A percentile compares a stretch with the other conserved stretches of the same genome.
Conservation (phyloP, 139 green algal species). For the Edaphochlamys debaryana region DNA sequence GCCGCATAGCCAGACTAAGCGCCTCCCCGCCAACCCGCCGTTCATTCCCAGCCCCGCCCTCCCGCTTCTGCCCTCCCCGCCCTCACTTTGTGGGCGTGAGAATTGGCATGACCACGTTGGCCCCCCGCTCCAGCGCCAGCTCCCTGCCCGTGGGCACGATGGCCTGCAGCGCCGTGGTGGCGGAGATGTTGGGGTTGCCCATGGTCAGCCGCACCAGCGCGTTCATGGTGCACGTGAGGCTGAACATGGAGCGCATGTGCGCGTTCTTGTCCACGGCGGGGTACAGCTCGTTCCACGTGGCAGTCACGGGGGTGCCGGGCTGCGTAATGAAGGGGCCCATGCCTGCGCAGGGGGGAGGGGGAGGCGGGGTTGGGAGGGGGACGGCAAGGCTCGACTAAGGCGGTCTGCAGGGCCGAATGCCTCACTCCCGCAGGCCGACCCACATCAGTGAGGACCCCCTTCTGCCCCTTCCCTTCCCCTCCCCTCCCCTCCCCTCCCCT, state of each 20-base stretch:
- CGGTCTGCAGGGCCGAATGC: no score
- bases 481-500: conserved; percentile 16
- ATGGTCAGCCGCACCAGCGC: conserved; percentile 65
- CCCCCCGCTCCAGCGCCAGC: conserved; percentile 68
- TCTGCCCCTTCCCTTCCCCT: no score
- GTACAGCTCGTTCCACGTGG: conserved; percentile 57
- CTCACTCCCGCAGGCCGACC: no score
- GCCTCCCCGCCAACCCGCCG: background rate
- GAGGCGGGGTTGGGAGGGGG: no score
- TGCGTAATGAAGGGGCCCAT: conserved; percentile 67
- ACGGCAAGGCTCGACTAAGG: no score
- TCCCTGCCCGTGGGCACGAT: conserved; percentile 74
- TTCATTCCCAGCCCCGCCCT: background rate
- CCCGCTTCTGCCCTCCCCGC: background rate
- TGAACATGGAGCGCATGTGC: conserved; percentile 75
- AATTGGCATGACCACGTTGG: conserved; percentile 81
- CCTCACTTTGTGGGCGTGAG: conserved; percentile 72
- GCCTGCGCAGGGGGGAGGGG: conserved; percentile 30
- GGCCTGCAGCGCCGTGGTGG: conserved; percentile 74
- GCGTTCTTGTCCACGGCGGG: conserved; percentile 58
- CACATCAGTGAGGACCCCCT: no score
- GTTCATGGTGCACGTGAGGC: conserved; percentile 76
- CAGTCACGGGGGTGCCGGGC: conserved; percentile 62
- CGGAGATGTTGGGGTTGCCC: conserved; percentile 72
- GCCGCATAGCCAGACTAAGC: background rate